These are phyloP conservation scores for Sugiyamaella lignohabitans DNA, from an alignment of 805 yeast species.

Conservation along the genomic window DNA sequence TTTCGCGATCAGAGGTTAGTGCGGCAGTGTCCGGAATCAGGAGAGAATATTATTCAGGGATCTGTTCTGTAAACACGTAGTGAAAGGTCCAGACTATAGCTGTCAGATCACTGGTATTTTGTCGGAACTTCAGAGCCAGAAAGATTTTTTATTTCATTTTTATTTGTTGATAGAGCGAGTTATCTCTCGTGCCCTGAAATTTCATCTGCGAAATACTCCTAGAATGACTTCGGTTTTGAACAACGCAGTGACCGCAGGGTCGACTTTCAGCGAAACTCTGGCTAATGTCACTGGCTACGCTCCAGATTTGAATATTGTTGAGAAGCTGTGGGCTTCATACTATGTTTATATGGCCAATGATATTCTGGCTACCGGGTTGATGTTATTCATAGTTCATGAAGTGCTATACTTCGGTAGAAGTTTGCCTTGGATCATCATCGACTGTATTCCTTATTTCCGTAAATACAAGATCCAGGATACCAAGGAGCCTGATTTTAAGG, in stretches of 20 bases:
- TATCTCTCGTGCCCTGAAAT: too few species aligned
- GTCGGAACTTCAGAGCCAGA: too few species aligned
- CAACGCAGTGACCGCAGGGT: conserved; percentile 10
- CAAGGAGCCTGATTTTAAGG: conserved; percentile 69
- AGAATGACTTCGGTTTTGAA: conserved; percentile 8
- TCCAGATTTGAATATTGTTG: conserved; percentile 39
- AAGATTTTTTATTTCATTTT: too few species aligned
- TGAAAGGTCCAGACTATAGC: too few species aligned
- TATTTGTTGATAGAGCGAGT: too few species aligned
- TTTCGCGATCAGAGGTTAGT: too few species aligned
- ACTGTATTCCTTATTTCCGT: conserved; percentile 76
- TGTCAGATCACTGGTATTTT: too few species aligned
- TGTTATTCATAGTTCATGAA: conserved; percentile 81
- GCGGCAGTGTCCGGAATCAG: too few species aligned
- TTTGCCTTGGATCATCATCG: conserved; percentile 87
- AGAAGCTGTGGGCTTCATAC: conserved; percentile 83
- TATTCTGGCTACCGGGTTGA: conserved; percentile 81
- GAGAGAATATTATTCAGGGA: too few species aligned
- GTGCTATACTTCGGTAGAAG: conserved; percentile 85
- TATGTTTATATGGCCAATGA: conserved; percentile 82
- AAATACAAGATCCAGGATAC: conserved; percentile 85
- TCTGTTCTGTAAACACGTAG: too few species aligned
- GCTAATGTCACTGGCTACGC: conserved; percentile 1
- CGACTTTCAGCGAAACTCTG: conserved; percentile 3
- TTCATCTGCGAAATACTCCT: background rate